Percentiles rank a stretch among this genome's conserved stretches.
Conservation (phyloP, 306 rosid genomes). For the Rosa rugosa region DNA sequence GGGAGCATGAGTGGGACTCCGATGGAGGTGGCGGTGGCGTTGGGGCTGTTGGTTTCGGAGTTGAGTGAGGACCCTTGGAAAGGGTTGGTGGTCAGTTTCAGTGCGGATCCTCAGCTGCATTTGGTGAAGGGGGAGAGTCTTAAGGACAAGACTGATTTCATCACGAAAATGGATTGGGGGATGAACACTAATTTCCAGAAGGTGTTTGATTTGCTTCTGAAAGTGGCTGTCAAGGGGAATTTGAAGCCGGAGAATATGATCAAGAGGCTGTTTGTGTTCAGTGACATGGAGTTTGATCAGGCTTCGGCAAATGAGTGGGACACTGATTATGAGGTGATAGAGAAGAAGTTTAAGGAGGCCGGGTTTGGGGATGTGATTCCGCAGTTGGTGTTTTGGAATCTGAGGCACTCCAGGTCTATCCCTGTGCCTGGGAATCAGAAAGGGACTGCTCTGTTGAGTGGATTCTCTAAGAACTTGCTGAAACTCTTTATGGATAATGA, state of each 20-base stretch:
- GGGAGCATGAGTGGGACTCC: slow-evolving; percentile 52
- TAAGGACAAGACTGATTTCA: slow-evolving; percentile 31
- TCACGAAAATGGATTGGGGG: slow-evolving; percentile 41
- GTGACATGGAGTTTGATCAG: slow-evolving; percentile 71
- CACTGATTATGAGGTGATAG: slow-evolving; percentile 58
- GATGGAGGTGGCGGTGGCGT: slow-evolving; percentile 54
- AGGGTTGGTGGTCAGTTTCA: slow-evolving; percentile 55
- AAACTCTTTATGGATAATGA: slow-evolving; percentile 48
- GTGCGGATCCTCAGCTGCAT: slow-evolving; percentile 43
- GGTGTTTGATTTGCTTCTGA: slow-evolving; percentile 56
- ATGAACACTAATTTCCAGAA: slow-evolving; percentile 51
- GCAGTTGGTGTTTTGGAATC: slow-evolving; percentile 69
- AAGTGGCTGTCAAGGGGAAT: slow-evolving; percentile 54
- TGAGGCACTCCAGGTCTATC: slow-evolving; percentile 49
- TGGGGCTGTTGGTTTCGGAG: slow-evolving; percentile 68
- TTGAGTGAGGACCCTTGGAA: slow-evolving; percentile 60
- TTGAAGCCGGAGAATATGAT: slow-evolving; percentile 57
- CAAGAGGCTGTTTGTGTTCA: slow-evolving; percentile 60
- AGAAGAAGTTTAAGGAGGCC: slow-evolving; percentile 44
- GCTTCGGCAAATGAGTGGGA: slow-evolving; percentile 53
- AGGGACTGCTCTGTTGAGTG: slow-evolving; percentile 65
- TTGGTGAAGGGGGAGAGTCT: slow-evolving; percentile 43
- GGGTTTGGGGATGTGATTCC: slow-evolving; percentile 55
- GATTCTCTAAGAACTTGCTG: slow-evolving; percentile 67
- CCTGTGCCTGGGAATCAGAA: slow-evolving; percentile 48